Evolutionary conservation across 192 early-diverging fungal species (phyloP).

Genomic region (Lunasporangiospora selenospora): DNA sequence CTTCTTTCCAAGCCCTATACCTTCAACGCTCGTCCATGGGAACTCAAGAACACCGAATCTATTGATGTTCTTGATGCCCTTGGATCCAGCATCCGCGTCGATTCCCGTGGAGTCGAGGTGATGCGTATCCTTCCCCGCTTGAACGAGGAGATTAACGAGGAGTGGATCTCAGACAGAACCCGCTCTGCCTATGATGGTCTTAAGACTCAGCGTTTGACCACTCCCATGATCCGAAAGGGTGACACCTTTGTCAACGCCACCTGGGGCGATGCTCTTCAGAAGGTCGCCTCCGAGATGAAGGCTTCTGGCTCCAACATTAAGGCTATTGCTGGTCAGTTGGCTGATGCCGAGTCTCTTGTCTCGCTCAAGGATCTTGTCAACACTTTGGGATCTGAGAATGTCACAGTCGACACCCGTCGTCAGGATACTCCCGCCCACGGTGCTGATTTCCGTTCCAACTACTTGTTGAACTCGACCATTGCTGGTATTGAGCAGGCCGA

Average conservation of each 20-base stretch:
- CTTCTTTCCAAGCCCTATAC: slow-evolving; percentile 97
- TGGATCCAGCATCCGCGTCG: slow-evolving; percentile 95
- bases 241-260: slow-evolving; percentile 82
- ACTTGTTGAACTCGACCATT: slow-evolving; percentile 84
- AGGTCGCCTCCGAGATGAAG: slow-evolving; percentile 72
- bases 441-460: slow-evolving; percentile 90
- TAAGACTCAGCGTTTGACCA: slow-evolving; percentile 94
- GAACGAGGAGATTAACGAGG: slow-evolving; percentile 99
- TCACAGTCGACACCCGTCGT: slow-evolving; percentile 74
- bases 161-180: slow-evolving; percentile 99
- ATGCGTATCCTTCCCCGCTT: slow-evolving; percentile 95
- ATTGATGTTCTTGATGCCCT: slow-evolving; percentile 96
- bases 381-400: slow-evolving; percentile 83
- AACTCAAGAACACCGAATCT: slow-evolving; percentile 94
- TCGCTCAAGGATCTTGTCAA: slow-evolving; percentile 97
- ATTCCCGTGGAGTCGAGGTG: slow-evolving; percentile 95
- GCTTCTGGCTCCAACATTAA: slow-evolving; percentile 70
- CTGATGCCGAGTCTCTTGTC: slow-evolving; percentile 93
- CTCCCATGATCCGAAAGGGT: slow-evolving; percentile 85
- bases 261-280: slow-evolving; percentile 86
- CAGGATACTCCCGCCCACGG: slow-evolving; percentile 57
- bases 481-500: slow-evolving; percentile 94
- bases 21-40: slow-evolving; percentile 95
- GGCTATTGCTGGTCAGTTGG: slow-evolving; percentile 91
- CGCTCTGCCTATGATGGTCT: slow-evolving; percentile 95